Base-by-base conservation (phyloP, 2,329 filamentous ascomycete species). In the Colletotrichum salicis region DNA sequence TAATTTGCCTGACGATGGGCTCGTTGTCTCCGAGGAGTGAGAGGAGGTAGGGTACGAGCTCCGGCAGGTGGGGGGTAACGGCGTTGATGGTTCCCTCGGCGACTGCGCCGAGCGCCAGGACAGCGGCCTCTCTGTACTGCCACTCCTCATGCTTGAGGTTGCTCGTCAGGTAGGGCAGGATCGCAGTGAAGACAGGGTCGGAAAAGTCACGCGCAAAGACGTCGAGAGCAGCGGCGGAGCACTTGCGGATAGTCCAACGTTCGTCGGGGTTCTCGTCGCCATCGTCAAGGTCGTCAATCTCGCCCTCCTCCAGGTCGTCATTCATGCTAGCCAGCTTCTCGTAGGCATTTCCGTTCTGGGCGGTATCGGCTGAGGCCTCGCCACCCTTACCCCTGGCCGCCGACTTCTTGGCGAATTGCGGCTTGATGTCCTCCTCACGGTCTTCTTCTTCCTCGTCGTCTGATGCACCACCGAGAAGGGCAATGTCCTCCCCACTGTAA, bases 401-500 rank as follows among this genome's bases (percentile, higher is more conserved):
- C 35, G 83, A 83, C 78, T 88, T 88, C 78, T 94, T 95, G 58
- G 96, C 96, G 81, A 98, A 98, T 64, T 92, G 90, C 5, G 96
- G 96, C 80, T 94, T 97, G 78, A 99, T 94, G 77, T 99, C 96
- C 81, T 99, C 90, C 56, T 90, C 91, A 22, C 93, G 91, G 80
- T 99, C 96, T 58, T 99, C 96, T 73, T 94, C 89, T 19, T 98
- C 95, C 55, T 96, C 96, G 79, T 98, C 95, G 75, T 96, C 93
- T 24, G 92, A 94, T 73, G 94, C 94, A 11, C 91, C 93, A 73
- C 95, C 95, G 8, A 98, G 86, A 62, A 95, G 87, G 41, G 94
- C 88, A 76, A 97, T 96, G 75, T 98, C 96, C 76, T 99, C 96
- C 74, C 96, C 94, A 77, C 93, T 94, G 81, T 98, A 99, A 1